These are phyloP conservation scores for Salvia sclarea DNA, from an alignment of 305 asterid genomes.

Conservation along the genomic window DNA sequence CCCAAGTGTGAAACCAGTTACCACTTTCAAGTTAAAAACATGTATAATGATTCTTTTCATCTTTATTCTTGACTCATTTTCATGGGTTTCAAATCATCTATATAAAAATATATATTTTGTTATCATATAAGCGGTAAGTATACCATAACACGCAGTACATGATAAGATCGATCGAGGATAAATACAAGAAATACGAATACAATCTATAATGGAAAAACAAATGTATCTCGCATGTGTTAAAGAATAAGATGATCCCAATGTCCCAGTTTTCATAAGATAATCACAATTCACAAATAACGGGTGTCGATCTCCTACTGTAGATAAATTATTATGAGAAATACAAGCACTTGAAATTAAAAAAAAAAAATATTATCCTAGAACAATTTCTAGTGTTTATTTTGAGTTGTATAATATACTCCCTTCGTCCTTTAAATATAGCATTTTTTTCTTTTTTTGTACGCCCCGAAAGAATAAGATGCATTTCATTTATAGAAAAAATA, in stretches of 20 bases:
- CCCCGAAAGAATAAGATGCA: too few species aligned
- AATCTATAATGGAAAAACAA: not conserved
- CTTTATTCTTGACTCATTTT: too few species aligned
- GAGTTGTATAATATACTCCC: too few species aligned
- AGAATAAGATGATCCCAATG: slow-evolving; percentile 12
- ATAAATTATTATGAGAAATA: not conserved
- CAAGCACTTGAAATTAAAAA: slow-evolving; percentile 18
- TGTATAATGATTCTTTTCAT: not conserved
- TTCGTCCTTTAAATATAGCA: too few species aligned
- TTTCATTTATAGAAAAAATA: too few species aligned
- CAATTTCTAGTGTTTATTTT: too few species aligned
- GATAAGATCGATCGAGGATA: not conserved
- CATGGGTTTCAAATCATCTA: too few species aligned
- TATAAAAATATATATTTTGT: too few species aligned
- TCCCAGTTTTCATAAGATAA: not conserved
- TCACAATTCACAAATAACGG: too few species aligned
- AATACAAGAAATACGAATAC: not conserved
- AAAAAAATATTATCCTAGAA: not conserved
- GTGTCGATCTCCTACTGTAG: too few species aligned
- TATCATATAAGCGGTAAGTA: not conserved
- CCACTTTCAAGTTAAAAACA: not conserved
- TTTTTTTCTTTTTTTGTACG: too few species aligned
- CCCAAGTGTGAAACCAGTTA: not conserved
- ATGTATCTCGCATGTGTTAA: too few species aligned
- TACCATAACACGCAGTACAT: not conserved